Evolutionary conservation across 768 basidiomycete species (phyloP).

Genomic region (Kwoniella sp.): DNA sequence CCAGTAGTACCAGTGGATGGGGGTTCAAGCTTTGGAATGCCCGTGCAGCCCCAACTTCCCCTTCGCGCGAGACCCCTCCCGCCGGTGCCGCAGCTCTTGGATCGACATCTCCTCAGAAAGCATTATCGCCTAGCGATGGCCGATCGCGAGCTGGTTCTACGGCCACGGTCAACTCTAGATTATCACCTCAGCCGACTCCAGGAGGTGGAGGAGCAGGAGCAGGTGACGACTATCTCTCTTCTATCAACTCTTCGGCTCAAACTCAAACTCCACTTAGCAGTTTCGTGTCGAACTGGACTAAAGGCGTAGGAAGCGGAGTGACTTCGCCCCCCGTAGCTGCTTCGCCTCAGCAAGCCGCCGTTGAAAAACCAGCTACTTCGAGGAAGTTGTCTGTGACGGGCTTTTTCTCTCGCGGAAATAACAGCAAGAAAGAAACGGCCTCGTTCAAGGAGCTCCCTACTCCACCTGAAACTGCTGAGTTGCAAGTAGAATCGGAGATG

Average conservation of each 20-base stretch:
- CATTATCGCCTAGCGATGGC: constrained; percentile 32
- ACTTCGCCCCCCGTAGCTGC: constrained; percentile 17
- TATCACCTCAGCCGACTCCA: constrained; percentile 26
- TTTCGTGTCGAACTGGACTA: constrained; percentile 49
- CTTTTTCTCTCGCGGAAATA: constrained; percentile 34
- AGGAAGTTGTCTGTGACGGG: constrained; percentile 30
- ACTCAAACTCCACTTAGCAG: constrained; percentile 41
- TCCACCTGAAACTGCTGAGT: constrained; percentile 8
- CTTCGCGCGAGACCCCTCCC: constrained; percentile 4
- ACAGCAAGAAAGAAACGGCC: background rate
- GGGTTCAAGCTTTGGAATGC: constrained; percentile 38
- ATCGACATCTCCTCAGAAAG: constrained; percentile 23
- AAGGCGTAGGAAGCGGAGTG: constrained; percentile 21
- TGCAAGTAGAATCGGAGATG: background rate
- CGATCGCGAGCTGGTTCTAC: constrained; percentile 29
- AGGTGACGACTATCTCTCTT: constrained; percentile 11
- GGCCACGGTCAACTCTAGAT: background rate
- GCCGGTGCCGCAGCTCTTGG: background rate
- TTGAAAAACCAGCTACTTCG: constrained; percentile 13
- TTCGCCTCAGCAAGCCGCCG: background rate
- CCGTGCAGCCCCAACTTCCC: constrained; percentile 4
- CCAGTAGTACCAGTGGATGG: constrained; percentile 30
- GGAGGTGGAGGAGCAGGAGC: constrained; percentile 17
- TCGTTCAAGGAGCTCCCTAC: constrained; percentile 18
- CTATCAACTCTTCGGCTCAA: background rate